Base-by-base conservation (phyloP, 768 basidiomycete genomes). In the Psilocybe cyanescens region DNA sequence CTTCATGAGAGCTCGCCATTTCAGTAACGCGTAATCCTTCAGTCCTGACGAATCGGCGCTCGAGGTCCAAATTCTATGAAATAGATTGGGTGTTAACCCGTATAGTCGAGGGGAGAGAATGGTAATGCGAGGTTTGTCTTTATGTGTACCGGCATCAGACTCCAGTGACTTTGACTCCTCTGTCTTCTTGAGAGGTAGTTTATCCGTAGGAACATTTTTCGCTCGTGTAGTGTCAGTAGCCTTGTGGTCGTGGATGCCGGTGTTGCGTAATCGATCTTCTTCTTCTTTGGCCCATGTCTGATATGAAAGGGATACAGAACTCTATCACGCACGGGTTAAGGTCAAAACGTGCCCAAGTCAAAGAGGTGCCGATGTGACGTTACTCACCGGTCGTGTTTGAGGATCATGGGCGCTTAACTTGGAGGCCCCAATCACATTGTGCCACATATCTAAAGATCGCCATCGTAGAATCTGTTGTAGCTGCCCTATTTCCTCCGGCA, bases 331-430 rank as follows among this genome's bases (percentile, higher is more conserved):
- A 5, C 14, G 4, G 1, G 14, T 44, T 4, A 14, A 11, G 41
- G 41, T 44, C 33, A 35, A 7, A 35, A 35, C 11, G 6, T 7
- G 33, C 11, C 33, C 33, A 35, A 35, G n/a, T 51, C 7, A 51
- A 24, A n/a, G 31, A 30, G 8, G 49, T 35, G 24, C 24, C 24
- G 48, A 49, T 2, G 9, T 49, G 8, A 17, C 11, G 19, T 29
- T n/a, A 56, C 55, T 46, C n/a, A 56, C 55, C 11, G 45, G 24
- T 46, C n/a, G 55, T 30, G 28, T 4, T 16, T 44, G 4, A 57
- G 29, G 33, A 4, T 50, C 46, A 17, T 49, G 29, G 57, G 57
- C 57, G 57, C 57, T 49, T 48, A 57, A 35, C n/a, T n/a, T 17
- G 3, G 33, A n/a, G 14, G 37, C 12, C 19, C 28, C 31, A 17